Conservation (phyloP, 805 yeast genomes). For the Ogataea polymorpha region DNA sequence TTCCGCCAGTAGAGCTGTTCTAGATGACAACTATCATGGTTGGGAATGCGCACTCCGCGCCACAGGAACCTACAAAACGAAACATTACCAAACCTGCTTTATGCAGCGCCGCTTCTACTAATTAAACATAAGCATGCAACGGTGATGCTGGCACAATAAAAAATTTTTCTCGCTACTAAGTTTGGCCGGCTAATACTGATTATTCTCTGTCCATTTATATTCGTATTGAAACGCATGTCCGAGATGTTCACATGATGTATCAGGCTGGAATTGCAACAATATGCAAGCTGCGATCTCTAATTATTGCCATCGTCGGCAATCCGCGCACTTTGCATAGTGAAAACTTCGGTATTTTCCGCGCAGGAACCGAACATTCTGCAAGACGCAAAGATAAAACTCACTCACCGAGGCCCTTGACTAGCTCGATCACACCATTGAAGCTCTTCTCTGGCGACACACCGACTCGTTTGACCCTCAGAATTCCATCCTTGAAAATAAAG, state of each 20-base stretch:
- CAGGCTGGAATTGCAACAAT: neutral
- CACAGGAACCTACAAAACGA: neutral
- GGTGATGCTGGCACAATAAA: neutral
- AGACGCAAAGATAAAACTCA: neutral
- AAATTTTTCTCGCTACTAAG: neutral
- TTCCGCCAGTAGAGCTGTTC: neutral
- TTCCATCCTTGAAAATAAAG: slow-evolving; percentile 83
- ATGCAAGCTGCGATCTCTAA: neutral
- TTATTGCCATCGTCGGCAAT: too few relatives aligned
- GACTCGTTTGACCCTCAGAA: slow-evolving; percentile 50
- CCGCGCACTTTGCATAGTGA: neutral
- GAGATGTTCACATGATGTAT: neutral
- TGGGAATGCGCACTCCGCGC: neutral
- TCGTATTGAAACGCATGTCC: neutral
- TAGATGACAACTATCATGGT: neutral
- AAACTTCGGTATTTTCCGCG: neutral
- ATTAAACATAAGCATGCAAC: neutral
- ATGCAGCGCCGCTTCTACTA: neutral
- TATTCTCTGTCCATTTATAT: neutral
- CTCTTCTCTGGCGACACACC: slow-evolving; percentile 60
- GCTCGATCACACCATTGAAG: slow-evolving; percentile 54
- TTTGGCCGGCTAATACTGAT: neutral
- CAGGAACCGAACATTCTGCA: neutral
- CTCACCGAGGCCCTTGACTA: slow-evolving; percentile 42
- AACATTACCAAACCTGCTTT: neutral